Conservation (phyloP, 257 asterid genomes). For the Fraxinus americana region DNA sequence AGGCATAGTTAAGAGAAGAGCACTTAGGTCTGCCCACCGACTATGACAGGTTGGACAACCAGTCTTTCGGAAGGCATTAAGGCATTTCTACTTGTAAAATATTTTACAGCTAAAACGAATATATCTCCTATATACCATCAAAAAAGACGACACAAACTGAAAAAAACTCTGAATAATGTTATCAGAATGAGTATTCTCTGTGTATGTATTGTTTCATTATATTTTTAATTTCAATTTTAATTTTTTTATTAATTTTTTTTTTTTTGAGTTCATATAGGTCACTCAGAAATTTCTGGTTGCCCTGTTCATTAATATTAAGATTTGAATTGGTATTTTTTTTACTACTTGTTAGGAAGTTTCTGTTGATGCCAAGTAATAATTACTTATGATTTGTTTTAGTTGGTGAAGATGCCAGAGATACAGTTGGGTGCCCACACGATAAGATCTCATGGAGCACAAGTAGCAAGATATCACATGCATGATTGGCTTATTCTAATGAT, state of each 20-base stretch:
- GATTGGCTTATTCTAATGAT: constrained; percentile 90
- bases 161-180: background rate
- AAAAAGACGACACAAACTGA: background rate
- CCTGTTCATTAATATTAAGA: background rate
- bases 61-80: background rate
- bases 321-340: background rate
- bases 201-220: background rate
- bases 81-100: background rate
- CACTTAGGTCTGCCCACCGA: background rate
- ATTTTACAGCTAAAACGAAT: background rate
- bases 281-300: background rate
- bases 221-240: no score
- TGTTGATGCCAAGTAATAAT: background rate
- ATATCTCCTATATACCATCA: background rate
- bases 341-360: background rate
- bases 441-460: constrained; percentile 79
- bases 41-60: background rate
- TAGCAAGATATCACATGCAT: constrained; percentile 83
- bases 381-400: constrained; percentile 30
- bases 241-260: background rate
- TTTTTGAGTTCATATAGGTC: background rate
- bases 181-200: background rate
- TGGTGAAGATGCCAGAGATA: constrained; percentile 75
- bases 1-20: background rate
- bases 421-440: constrained; percentile 92